Conservation (phyloP, 331 rosid genomes). For the Acacia pycnantha region DNA sequence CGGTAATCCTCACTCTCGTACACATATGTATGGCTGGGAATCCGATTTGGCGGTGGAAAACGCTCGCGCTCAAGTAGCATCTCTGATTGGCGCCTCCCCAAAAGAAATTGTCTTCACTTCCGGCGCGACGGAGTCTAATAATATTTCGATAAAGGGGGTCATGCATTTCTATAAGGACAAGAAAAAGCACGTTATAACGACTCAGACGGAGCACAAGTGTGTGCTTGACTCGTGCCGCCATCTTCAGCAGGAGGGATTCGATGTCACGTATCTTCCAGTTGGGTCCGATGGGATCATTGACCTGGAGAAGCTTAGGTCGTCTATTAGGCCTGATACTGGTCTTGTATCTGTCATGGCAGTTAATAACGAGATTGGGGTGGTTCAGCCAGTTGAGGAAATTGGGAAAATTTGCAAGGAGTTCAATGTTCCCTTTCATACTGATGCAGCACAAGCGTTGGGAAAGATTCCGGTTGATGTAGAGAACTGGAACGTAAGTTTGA, state of each 20-base stretch:
- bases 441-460: conserved; percentile 96
- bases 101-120: conserved; percentile 87
- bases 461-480: conserved; percentile 81
- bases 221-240: conserved; percentile 89
- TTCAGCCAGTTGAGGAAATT: conserved; percentile 74
- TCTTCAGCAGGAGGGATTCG: conserved; percentile 88
- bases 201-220: conserved; percentile 96
- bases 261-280: conserved; percentile 67
- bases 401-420: conserved; percentile 78
- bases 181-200: conserved; percentile 77
- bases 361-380: conserved; percentile 89
- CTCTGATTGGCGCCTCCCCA: conserved; percentile 68
- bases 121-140: conserved; percentile 90
- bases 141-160: conserved; percentile 79
- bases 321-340: conserved; percentile 92
- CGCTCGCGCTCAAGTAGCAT: conserved; percentile 79
- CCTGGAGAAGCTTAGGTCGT: conserved; percentile 57
- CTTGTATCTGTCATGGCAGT: conserved; percentile 89
- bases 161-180: conserved; percentile 82
- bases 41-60: conserved; percentile 81
- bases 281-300: conserved; percentile 72
- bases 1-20: conserved; percentile 39
- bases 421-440: conserved; percentile 80
- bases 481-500: conserved; percentile 89
- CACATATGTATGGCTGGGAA: conserved; percentile 94